These are phyloP conservation scores for Nepenthes mirabilis DNA, from an alignment of 148 eudicot genomes.

Conservation along the genomic window DNA sequence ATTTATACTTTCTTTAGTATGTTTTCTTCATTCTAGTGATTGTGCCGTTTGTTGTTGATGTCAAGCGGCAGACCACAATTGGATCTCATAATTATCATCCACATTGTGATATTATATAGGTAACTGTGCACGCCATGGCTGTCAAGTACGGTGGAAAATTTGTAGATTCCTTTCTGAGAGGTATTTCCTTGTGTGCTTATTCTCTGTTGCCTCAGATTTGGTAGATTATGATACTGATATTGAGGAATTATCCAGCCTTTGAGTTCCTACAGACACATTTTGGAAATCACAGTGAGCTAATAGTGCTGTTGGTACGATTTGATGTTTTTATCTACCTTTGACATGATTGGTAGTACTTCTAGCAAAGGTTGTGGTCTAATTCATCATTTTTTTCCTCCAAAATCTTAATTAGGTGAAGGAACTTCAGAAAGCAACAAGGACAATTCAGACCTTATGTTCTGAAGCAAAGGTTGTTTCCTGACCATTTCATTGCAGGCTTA, in stretches of 20 bases:
- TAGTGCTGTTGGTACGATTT: constrained; percentile 37
- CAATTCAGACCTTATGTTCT: constrained; percentile 44
- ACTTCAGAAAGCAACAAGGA: constrained; percentile 58
- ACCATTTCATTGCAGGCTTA: neutral
- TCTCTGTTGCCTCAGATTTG: neutral
- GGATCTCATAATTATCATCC: neutral
- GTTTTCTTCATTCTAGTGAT: neutral
- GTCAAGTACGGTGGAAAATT: constrained; percentile 62
- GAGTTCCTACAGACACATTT: constrained; percentile 34
- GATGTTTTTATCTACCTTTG: neutral
- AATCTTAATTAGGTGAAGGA: constrained; percentile 29
- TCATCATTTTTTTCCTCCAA: neutral
- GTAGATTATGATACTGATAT: constrained; percentile 2
- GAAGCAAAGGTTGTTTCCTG: constrained; percentile 41
- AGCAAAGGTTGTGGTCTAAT: neutral
- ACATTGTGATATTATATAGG: constrained; percentile 13
- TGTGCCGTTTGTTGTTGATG: neutral
- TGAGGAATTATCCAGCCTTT: constrained; percentile 29
- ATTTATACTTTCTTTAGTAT: too few relatives aligned
- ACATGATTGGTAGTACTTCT: too few relatives aligned
- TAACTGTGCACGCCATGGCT: constrained; percentile 36
- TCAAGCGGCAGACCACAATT: neutral
- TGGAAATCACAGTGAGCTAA: constrained; percentile 23
- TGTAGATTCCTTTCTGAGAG: constrained; percentile 48
- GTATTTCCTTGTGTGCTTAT: constrained; percentile 10